Percentiles rank a stretch among this genome's conserved stretches.
These are phyloP conservation scores for Piloderma croceum DNA, from an alignment of 768 basidiomycete genomes.

Conservation along the genomic window DNA sequence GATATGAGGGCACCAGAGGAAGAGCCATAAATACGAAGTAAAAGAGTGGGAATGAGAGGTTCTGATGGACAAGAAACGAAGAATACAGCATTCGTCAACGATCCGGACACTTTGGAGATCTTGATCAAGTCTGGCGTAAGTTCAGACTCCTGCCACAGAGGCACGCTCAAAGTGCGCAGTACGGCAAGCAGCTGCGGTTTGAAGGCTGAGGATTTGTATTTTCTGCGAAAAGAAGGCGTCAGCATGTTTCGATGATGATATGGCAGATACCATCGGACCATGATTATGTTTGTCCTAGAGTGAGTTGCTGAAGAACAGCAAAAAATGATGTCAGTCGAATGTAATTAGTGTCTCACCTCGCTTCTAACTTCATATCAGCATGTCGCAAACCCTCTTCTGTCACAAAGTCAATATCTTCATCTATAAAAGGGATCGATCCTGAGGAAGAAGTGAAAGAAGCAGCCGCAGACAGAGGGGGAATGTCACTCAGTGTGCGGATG, in stretches of 20 bases:
- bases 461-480: constrained; percentile 20
- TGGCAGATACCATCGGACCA: constrained; percentile 31
- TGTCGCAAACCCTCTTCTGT: constrained; percentile 59
- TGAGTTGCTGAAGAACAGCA: no score
- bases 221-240: constrained; percentile 36
- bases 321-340: no score
- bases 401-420: constrained; percentile 37
- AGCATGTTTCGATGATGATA: constrained; percentile 12
- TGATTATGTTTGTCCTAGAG: constrained; percentile 29
- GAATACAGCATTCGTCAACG: constrained; percentile 93
- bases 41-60: constrained; percentile 53
- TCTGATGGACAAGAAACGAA: constrained; percentile 76
- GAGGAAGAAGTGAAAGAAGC: constrained; percentile 27
- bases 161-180: constrained; percentile 48
- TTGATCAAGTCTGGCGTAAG: constrained; percentile 46
- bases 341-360: constrained; percentile 65
- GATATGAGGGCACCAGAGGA: constrained; percentile 85
- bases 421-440: constrained; percentile 31
- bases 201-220: constrained; percentile 59
- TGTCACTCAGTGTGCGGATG: constrained; percentile 27
- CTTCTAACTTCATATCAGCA: constrained; percentile 48
- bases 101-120: constrained; percentile 82
- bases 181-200: constrained; percentile 49
- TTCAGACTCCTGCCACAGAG: constrained; percentile 49
- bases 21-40: constrained; percentile 89